Evolutionary conservation across 2,329 filamentous ascomycete genomes (phyloP).

Genomic region (Pyricularia pennisetigena): DNA sequence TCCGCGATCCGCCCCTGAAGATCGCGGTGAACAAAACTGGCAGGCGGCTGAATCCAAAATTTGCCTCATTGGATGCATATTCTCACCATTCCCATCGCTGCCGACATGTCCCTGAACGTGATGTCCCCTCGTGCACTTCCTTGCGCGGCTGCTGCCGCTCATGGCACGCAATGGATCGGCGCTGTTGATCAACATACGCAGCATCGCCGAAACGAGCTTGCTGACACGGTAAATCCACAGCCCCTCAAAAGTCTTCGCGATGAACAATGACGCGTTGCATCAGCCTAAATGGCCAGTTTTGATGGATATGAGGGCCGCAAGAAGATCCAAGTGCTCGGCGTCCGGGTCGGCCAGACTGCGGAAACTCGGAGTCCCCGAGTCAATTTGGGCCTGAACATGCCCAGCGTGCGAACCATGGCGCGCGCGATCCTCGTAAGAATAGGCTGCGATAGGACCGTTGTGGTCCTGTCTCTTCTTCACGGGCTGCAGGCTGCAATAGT

Average conservation of each 20-base stretch:
- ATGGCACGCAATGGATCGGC: constrained; percentile 28
- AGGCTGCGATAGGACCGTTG: constrained; percentile 11
- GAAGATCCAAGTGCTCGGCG: constrained; percentile 13
- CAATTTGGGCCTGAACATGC: constrained; percentile 9
- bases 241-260: constrained; percentile 18
- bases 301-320: constrained; percentile 4
- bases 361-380: constrained; percentile 10
- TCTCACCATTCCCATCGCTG: constrained; percentile 25
- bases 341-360: constrained; percentile 12
- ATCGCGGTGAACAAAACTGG: constrained; percentile 50
- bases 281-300: constrained; percentile 2
- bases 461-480: constrained; percentile 13
- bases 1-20: constrained; percentile 32
- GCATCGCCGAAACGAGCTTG: constrained; percentile 30
- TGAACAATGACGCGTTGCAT: constrained; percentile 12
- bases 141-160: constrained; percentile 31
- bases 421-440: constrained; percentile 12
- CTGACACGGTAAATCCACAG: constrained; percentile 30
- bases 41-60: constrained; percentile 21
- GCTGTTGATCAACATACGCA: constrained; percentile 41
- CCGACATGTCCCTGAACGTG: constrained; percentile 35
- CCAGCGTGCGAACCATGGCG: constrained; percentile 11
- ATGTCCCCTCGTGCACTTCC: constrained; percentile 40
- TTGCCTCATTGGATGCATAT: constrained; percentile 23
- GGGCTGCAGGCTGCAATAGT: constrained; percentile 8